Conservation (phyloP, 352 stramenopile species). For the Poterioochromonas sp. region DNA sequence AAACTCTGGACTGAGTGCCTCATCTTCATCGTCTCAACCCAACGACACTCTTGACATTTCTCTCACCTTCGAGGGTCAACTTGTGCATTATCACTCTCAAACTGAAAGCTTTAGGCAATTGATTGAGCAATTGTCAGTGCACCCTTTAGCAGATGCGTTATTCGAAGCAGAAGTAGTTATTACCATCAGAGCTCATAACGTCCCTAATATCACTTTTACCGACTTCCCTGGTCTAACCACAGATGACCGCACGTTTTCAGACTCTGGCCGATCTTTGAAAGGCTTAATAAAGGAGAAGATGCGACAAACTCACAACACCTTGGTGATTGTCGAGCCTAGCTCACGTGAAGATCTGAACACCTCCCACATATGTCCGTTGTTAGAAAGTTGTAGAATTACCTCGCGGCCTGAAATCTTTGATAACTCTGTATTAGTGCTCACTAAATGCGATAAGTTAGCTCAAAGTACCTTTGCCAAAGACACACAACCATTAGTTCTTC, state of each 20-base stretch:
- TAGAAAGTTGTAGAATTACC: background rate
- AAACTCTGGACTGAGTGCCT: background rate
- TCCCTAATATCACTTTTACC: conserved; percentile 1
- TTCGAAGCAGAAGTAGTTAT: background rate
- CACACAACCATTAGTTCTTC: background rate
- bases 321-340: background rate
- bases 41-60: background rate
- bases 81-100: background rate
- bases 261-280: background rate
- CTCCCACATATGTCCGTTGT: background rate
- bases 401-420: background rate
- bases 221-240: background rate
- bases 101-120: background rate
- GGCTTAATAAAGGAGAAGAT: background rate
- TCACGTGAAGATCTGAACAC: background rate
- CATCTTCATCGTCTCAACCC: background rate
- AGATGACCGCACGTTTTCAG: background rate
- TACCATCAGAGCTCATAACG: background rate
- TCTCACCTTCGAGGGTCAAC: background rate
- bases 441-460: background rate
- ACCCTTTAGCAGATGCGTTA: too few relatives aligned
- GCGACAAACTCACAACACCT: background rate
- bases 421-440: background rate
- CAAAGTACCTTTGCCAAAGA: background rate
- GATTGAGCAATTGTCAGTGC: background rate